These are phyloP conservation scores for Metschnikowia gelsemii DNA, from an alignment of 805 yeast genomes.

Conservation along the genomic window DNA sequence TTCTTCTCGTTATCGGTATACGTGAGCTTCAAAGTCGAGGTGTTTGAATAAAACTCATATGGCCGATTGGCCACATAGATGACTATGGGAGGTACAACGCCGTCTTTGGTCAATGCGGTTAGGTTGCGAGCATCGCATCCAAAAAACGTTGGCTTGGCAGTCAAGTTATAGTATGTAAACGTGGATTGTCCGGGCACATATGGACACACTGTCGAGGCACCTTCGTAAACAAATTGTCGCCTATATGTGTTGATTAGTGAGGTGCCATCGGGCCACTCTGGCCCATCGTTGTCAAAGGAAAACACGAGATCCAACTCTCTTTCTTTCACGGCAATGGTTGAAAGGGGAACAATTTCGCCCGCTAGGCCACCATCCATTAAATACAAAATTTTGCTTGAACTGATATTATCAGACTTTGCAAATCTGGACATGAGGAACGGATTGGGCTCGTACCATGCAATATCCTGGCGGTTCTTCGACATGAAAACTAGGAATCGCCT, in stretches of 20 bases:
- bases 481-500: constrained; percentile 27
- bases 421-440: constrained; percentile 35
- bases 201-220: constrained; percentile 68
- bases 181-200: constrained; percentile 71
- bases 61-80: constrained; percentile 78
- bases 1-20: constrained; percentile 58
- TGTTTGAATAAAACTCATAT: constrained; percentile 62
- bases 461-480: constrained; percentile 28
- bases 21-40: constrained; percentile 67
- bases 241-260: constrained; percentile 33
- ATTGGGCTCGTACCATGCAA: constrained; percentile 38
- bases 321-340: constrained; percentile 33
- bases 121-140: constrained; percentile 73
- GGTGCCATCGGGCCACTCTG: constrained; percentile 37
- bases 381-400: constrained; percentile 31
- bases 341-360: constrained; percentile 37
- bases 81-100: constrained; percentile 63
- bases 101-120: constrained; percentile 48
- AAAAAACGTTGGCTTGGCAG: constrained; percentile 73
- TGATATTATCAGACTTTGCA: constrained; percentile 28
- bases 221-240: constrained; percentile 41
- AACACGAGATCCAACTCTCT: constrained; percentile 37
- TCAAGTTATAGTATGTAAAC: constrained; percentile 58
- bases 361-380: constrained; percentile 43
- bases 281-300: constrained; percentile 36